Evolutionary conservation across 2,329 filamentous ascomycete species (phyloP).

Genomic region (Neofusicoccum parvum): DNA sequence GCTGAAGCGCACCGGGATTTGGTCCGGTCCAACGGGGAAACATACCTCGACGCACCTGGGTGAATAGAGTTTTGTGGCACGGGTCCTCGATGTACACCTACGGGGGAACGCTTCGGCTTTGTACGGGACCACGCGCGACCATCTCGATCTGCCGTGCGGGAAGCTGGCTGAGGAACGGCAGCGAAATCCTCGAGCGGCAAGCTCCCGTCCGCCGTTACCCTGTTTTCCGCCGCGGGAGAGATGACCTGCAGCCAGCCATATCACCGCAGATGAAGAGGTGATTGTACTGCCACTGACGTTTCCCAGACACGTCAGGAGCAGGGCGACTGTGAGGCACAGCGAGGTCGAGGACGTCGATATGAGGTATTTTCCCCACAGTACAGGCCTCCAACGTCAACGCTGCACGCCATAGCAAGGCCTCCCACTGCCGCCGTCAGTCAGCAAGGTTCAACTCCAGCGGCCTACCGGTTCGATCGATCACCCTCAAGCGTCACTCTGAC

Average conservation of each 20-base stretch:
- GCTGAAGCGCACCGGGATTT: neutral
- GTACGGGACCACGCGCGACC: neutral
- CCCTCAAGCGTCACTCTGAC: neutral
- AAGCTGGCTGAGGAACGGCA: neutral
- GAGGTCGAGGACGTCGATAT: neutral
- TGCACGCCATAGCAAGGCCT: conserved; percentile 1
- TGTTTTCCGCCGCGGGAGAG: neutral
- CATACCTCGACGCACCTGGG: neutral
- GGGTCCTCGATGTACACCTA: neutral
- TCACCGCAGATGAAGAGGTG: neutral
- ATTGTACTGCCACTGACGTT: too few relatives aligned
- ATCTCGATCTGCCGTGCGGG: neutral
- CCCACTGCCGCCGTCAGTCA: conserved; percentile 8
- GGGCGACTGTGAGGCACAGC: neutral
- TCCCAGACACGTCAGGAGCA: neutral
- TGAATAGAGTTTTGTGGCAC: conserved; percentile 1
- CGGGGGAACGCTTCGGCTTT: neutral
- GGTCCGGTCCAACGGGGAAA: neutral
- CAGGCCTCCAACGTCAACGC: conserved; percentile 1
- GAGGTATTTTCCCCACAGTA: neutral
- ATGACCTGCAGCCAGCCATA: conserved; percentile 9
- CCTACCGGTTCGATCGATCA: conserved; percentile 16
- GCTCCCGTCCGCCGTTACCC: neutral
- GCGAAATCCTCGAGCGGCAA: neutral
- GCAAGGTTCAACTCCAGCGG: conserved; percentile 16